Evolutionary conservation across 1,139 yeast species (phyloP).

Genomic region (Hansenula lynferdii): DNA sequence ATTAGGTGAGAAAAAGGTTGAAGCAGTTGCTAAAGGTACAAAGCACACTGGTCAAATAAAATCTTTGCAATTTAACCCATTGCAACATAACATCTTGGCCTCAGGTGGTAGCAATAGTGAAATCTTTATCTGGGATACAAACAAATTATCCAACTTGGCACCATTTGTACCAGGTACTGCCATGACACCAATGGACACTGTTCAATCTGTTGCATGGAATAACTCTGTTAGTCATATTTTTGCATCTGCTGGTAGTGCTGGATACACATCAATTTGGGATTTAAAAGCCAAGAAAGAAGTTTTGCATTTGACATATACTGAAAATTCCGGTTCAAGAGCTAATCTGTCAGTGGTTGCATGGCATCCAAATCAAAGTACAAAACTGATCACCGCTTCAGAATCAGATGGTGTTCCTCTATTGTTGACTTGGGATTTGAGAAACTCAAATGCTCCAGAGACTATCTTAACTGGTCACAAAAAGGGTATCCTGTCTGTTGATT

Average conservation of each 20-base stretch:
- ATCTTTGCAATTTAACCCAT: slow-evolving; percentile 73
- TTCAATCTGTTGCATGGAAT: slow-evolving; percentile 88
- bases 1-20: slow-evolving; percentile 35
- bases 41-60: slow-evolving; percentile 72
- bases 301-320: slow-evolving; percentile 67
- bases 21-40: slow-evolving; percentile 40
- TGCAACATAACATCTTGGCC: slow-evolving; percentile 68
- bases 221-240: slow-evolving; percentile 78
- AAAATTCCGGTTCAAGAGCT: slow-evolving; percentile 42
- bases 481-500: slow-evolving; percentile 86
- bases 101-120: slow-evolving; percentile 89
- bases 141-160: slow-evolving; percentile 39
- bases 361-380: slow-evolving; percentile 85
- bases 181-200: slow-evolving; percentile 77
- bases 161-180: slow-evolving; percentile 77
- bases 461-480: slow-evolving; percentile 76
- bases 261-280: slow-evolving; percentile 93
- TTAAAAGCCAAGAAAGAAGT: slow-evolving; percentile 84
- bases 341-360: slow-evolving; percentile 71
- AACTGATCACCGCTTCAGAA: slow-evolving; percentile 82
- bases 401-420: slow-evolving; percentile 78
- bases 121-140: slow-evolving; percentile 85
- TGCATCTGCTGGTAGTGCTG: slow-evolving; percentile 79
- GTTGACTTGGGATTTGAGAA: slow-evolving; percentile 90
- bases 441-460: slow-evolving; percentile 82